Evolutionary conservation across 331 rosid genomes (phyloP).

Genomic region (Stylosanthes scabra): DNA sequence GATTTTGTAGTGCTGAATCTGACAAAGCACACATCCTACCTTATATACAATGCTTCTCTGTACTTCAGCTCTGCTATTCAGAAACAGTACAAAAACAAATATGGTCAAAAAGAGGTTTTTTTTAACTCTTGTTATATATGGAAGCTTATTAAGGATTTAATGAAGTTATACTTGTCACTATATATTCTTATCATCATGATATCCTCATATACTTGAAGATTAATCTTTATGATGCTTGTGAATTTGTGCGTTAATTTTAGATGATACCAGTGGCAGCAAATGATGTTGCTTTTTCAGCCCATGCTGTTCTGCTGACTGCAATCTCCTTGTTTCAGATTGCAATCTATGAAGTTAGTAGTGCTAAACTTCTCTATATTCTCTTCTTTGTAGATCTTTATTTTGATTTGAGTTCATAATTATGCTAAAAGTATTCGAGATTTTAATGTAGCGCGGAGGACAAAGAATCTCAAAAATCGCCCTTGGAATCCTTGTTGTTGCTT

Average conservation of each 20-base stretch:
- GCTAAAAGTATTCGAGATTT: neutral
- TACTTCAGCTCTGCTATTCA: conserved; percentile 75
- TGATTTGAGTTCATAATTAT: conserved; percentile 2
- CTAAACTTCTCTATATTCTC: neutral
- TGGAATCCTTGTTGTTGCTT: conserved; percentile 59
- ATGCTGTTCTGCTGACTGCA: conserved; percentile 84
- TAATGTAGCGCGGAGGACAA: conserved; percentile 75
- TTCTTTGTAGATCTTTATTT: neutral
- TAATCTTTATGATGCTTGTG: too few relatives aligned
- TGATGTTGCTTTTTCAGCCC: conserved; percentile 78
- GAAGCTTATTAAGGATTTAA: conserved; percentile 1
- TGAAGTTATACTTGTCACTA: too few relatives aligned
- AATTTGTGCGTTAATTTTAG: conserved; percentile 22
- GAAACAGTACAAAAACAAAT: conserved; percentile 69
- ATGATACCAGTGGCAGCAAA: conserved; percentile 63
- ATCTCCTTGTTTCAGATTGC: conserved; percentile 69
- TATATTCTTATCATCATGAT: too few relatives aligned
- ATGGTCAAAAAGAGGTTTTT: conserved; percentile 69
- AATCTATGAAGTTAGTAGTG: conserved; percentile 77
- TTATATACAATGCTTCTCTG: conserved; percentile 75
- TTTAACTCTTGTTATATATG: neutral
- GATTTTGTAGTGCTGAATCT: conserved; percentile 77
- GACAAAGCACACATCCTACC: conserved; percentile 74
- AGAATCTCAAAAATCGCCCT: conserved; percentile 61
- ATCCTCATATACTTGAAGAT: too few relatives aligned